Percentiles rank a stretch among this genome's conserved stretches.
These are phyloP conservation scores for Gelatoporia subvermispora DNA, from an alignment of 768 basidiomycete species.

Conservation along the genomic window DNA sequence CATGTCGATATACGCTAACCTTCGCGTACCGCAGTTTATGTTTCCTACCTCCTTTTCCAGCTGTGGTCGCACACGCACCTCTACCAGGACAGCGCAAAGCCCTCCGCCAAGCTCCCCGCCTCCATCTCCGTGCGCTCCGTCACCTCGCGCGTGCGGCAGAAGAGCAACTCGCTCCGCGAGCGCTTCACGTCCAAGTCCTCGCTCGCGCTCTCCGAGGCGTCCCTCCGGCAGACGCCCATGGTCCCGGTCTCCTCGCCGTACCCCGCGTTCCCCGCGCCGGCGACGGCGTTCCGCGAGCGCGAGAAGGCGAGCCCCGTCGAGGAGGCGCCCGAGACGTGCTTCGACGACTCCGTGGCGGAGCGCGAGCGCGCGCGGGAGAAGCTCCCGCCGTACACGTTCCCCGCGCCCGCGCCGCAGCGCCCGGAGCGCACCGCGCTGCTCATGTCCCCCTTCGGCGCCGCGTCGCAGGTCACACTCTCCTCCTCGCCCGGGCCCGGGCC, in stretches of 20 bases:
- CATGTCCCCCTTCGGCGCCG: constrained; percentile 8
- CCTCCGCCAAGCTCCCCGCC: constrained; percentile 14
- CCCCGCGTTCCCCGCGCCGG: not conserved
- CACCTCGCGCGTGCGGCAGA: constrained; percentile 11
- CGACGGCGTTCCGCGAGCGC: not conserved
- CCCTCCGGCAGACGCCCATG: too few relatives aligned
- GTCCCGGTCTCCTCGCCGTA: too few relatives aligned
- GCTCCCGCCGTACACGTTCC: not conserved
- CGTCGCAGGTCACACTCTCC: constrained; percentile 12
- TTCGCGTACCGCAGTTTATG: constrained; percentile 48
- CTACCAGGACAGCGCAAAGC: constrained; percentile 39
- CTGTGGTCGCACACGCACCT: constrained; percentile 73
- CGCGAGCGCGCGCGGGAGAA: too few relatives aligned
- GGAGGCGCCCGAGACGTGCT: constrained; percentile 13
- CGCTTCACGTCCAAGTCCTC: constrained; percentile 5
- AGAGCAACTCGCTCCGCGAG: constrained; percentile 8
- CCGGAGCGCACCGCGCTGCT: constrained; percentile 3
- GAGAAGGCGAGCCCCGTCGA: constrained; percentile 7
- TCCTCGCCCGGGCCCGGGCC: constrained; percentile 5
- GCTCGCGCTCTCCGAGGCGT: not conserved
- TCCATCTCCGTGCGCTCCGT: constrained; percentile 13
- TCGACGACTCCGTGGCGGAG: not conserved
- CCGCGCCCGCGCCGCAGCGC: not conserved
- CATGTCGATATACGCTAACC: not conserved
- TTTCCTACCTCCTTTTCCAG: constrained; percentile 73